phyloP scores from a whole-genome alignment of 1,139 yeast species.

The Diutina siamensis region DNA sequence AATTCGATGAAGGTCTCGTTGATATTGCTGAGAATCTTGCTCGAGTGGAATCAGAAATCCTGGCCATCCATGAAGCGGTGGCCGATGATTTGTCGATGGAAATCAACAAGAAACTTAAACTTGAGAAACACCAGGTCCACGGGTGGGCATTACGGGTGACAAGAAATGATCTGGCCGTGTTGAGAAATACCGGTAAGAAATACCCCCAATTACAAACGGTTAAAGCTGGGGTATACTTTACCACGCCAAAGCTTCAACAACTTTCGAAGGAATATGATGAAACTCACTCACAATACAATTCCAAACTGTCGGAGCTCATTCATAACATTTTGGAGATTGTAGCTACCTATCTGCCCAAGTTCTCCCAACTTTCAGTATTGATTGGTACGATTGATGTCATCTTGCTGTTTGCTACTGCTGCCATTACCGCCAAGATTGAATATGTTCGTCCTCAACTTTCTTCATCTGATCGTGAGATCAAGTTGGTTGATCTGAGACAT shows the following conservation, averaged over 20 bases:
- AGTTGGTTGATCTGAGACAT: conserved; percentile 68
- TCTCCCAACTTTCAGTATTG: conserved; percentile 51
- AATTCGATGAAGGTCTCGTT: conserved; percentile 69
- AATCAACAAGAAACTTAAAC: conserved; percentile 73
- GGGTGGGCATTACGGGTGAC: conserved; percentile 95
- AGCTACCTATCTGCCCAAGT: conserved; percentile 67
- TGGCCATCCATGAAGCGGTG: conserved; percentile 47
- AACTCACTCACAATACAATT: conserved; percentile 55
- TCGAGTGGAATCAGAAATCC: conserved; percentile 42
- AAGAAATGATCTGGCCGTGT: conserved; percentile 72
- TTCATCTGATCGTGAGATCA: conserved; percentile 36
- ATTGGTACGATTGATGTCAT: conserved; percentile 77
- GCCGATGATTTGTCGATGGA: conserved; percentile 75
- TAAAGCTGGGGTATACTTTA: conserved; percentile 89
- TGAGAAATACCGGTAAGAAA: conserved; percentile 47
- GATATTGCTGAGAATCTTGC: conserved; percentile 49
- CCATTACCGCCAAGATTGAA: conserved; percentile 74
- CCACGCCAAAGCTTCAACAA: conserved; percentile 52
- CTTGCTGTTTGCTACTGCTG: conserved; percentile 73
- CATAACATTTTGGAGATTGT: conserved; percentile 74
- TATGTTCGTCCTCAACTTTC: conserved; percentile 58
- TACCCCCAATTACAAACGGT: conserved; percentile 80
- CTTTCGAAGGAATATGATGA: conserved; percentile 49
- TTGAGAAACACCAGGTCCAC: conserved; percentile 76
- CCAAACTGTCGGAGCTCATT: conserved; percentile 66